Evolutionary conservation across 1,139 yeast species (phyloP).

Genomic region (Citeromyces hawaiiensis): DNA sequence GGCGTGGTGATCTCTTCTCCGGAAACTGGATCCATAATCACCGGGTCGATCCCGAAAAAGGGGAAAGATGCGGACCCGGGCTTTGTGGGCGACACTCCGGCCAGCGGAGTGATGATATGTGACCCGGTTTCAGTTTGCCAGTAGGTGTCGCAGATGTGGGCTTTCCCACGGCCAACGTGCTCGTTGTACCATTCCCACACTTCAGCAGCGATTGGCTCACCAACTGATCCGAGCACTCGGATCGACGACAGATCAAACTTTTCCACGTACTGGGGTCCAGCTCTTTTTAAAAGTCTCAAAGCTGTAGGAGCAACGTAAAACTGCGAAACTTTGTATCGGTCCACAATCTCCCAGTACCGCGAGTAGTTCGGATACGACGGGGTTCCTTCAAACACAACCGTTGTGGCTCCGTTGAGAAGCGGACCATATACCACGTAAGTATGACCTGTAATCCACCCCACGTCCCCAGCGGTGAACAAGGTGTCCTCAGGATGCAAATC

Average conservation of each 20-base stretch:
- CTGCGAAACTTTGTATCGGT: slow-evolving; percentile 63
- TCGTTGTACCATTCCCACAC: slow-evolving; percentile 91
- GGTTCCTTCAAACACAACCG: slow-evolving; percentile 77
- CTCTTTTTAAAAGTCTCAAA: slow-evolving; percentile 67
- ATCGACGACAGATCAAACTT: slow-evolving; percentile 51
- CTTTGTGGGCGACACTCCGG: slow-evolving; percentile 63
- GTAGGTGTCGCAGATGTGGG: slow-evolving; percentile 68
- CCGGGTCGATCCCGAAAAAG: slow-evolving; percentile 60
- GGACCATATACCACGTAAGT: slow-evolving; percentile 79
- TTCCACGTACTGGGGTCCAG: slow-evolving; percentile 59
- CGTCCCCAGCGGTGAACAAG: slow-evolving; percentile 76
- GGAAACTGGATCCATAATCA: slow-evolving; percentile 56
- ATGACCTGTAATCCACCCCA: slow-evolving; percentile 87
- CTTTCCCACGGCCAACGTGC: slow-evolving; percentile 60
- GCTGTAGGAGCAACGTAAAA: slow-evolving; percentile 91
- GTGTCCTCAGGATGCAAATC: slow-evolving; percentile 64
- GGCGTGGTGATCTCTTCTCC: slow-evolving; percentile 52
- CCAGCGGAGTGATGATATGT: slow-evolving; percentile 58
- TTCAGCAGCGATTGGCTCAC: slow-evolving; percentile 88
- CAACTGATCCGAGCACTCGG: slow-evolving; percentile 74
- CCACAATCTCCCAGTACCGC: slow-evolving; percentile 77
- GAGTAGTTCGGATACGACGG: slow-evolving; percentile 75
- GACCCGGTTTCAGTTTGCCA: slow-evolving; percentile 83
- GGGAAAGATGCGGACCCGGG: slow-evolving; percentile 76
- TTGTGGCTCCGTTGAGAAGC: slow-evolving; percentile 62